Evolutionary conservation across 2,329 filamentous ascomycete genomes (phyloP), one percentile per base, ranked within the genome.

Genomic region (Elsinoe necatrix): DNA sequence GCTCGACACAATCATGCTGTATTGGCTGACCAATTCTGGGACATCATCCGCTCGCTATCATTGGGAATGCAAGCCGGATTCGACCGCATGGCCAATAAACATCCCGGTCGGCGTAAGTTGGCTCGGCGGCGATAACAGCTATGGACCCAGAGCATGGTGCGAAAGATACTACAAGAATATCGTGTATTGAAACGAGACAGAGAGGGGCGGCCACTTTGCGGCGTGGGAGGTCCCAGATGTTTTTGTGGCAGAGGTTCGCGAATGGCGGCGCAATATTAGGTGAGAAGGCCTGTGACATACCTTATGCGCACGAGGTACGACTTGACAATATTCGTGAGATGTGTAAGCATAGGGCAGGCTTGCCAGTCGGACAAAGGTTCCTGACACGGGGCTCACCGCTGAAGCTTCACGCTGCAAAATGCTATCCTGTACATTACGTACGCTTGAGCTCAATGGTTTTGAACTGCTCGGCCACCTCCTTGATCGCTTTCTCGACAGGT

Each of bases 401-500:
- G 27, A 29, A 9, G 4, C 4, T 29, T 9, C 4, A 29, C 27
- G 4, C 27, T 29, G 27, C 27, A 9, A 4, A 29, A 29, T 29
- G 9, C 27, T 4, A 9, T 29, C 27, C 4, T 29, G 27, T 4
- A 4, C 27, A 9, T 29, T 4, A 4, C 27, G 27, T 29, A 29
- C 27, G 27, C 18, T 50, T 51, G 11, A 61, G 45, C 8, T 54
- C 31, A 3, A 62, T 56, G 2, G 58, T 56, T 56, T 82, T 83
- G 66, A 83, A 84, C 14, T 72, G 70, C 61, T 72, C 74, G 3
- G 79, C 80, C 42, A 79, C 80, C 54, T 77, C 74, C 51, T 75
- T 80, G 57, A 87, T 85, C 0, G 84, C 84, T 58, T 78, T 72
- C 65, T 87, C 84, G 9, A 87, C 84, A 0, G 84, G 84, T 60